Conservation (phyloP, 345 rosid species). For the Gossypium sturtianum region DNA sequence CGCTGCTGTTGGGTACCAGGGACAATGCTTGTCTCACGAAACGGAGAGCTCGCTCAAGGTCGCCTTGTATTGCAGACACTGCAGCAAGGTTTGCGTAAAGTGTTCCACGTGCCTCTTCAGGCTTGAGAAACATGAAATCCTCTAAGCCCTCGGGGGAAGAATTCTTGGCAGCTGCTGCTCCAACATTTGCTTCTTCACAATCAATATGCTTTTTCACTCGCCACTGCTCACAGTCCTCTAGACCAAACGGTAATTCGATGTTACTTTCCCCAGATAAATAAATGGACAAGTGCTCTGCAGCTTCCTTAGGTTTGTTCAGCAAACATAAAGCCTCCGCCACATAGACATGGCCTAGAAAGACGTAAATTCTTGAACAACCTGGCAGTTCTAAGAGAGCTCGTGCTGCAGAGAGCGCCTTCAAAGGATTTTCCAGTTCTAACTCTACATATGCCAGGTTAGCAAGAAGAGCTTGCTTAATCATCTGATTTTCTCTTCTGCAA, state of each 20-base stretch:
- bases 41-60: constrained; percentile 55
- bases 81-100: constrained; percentile 22
- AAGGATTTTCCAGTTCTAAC: constrained; percentile 79
- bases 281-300: constrained; percentile 62
- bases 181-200: constrained; percentile 57
- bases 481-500: constrained; percentile 1
- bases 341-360: constrained; percentile 72
- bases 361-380: constrained; percentile 62
- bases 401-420: constrained; percentile 64
- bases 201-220: constrained; percentile 43
- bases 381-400: constrained; percentile 64
- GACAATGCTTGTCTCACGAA: constrained; percentile 53
- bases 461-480: constrained; percentile 40
- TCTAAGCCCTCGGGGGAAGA: constrained; percentile 25
- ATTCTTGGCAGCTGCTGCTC: constrained; percentile 29
- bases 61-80: constrained; percentile 65
- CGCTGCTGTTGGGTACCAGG: constrained; percentile 49
- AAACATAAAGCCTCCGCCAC: constrained; percentile 95
- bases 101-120: constrained; percentile 82
- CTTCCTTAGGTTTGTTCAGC: constrained; percentile 73
- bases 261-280: constrained; percentile 57
- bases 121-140: constrained; percentile 48
- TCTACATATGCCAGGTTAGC: constrained; percentile 83
- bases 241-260: constrained; percentile 59
- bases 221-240: constrained; percentile 69